These are phyloP conservation scores for Aethionema arabicum DNA, from an alignment of 345 rosid genomes.

Conservation along the genomic window DNA sequence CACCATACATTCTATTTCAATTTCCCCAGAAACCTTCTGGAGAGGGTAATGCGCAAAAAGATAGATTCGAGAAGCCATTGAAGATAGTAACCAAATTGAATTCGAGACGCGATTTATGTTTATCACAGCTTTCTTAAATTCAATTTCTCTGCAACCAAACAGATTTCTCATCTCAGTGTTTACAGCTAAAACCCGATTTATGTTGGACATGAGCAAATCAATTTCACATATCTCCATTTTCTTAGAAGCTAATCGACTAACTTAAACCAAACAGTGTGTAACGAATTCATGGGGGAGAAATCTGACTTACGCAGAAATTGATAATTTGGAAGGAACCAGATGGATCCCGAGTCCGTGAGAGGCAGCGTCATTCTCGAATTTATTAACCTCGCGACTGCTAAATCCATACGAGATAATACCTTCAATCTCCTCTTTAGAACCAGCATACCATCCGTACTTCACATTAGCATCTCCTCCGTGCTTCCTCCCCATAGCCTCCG, in stretches of 20 bases:
- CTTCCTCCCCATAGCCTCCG: conserved; percentile 43
- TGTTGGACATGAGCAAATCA: neutral
- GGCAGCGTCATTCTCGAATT: neutral
- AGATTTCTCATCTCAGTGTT: neutral
- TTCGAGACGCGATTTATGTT: too few relatives aligned
- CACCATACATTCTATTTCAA: neutral
- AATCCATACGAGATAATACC: conserved; percentile 45
- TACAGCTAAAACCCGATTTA: neutral
- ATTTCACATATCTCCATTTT: too few relatives aligned
- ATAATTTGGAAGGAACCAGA: conserved; percentile 32
- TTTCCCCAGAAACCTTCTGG: neutral
- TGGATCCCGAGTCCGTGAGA: conserved; percentile 41
- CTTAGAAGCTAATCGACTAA: neutral
- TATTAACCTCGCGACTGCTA: conserved; percentile 4
- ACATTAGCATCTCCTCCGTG: conserved; percentile 44
- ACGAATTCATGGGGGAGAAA: neutral
- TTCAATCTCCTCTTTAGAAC: conserved; percentile 40
- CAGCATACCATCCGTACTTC: conserved; percentile 46
- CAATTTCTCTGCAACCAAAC: neutral
- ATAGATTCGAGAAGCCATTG: too few relatives aligned
- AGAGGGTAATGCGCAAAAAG: too few relatives aligned
- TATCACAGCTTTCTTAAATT: too few relatives aligned
- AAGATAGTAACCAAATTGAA: neutral
- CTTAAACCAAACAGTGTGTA: neutral
- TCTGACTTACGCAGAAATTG: conserved; percentile 39